phyloP scores from a whole-genome alignment of 1,284 basidiomycete species.

The Phellinidium pouzarii region DNA sequence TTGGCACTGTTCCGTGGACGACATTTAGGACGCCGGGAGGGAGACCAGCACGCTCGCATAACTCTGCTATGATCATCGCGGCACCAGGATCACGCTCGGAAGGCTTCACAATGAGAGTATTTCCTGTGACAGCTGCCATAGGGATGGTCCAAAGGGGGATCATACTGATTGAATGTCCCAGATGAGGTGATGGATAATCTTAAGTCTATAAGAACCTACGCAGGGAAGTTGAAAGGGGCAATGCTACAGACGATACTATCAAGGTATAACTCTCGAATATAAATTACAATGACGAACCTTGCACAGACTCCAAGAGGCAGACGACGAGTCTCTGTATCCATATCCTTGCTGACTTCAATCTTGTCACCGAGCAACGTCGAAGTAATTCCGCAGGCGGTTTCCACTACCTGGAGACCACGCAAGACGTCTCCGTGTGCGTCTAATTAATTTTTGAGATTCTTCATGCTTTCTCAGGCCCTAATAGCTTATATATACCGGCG shows the following conservation, averaged over 20 bases:
- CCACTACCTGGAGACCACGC: slow-evolving; percentile 92
- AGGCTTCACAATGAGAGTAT: slow-evolving; percentile 92
- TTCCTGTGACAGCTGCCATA: slow-evolving; percentile 84
- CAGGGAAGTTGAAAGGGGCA: slow-evolving; percentile 91
- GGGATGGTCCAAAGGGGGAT: slow-evolving; percentile 96
- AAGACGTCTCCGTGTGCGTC: slow-evolving; percentile 95
- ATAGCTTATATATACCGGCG: slow-evolving; percentile 42
- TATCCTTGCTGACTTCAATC: slow-evolving; percentile 92
- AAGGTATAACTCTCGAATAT: slow-evolving; percentile 20
- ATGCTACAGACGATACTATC: slow-evolving; percentile 52
- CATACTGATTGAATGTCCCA: slow-evolving; percentile 54
- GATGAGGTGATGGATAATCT: background rate
- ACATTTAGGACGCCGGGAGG: slow-evolving; percentile 81
- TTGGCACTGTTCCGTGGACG: slow-evolving; percentile 84
- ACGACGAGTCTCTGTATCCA: slow-evolving; percentile 88
- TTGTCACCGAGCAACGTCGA: slow-evolving; percentile 84
- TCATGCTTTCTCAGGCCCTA: slow-evolving; percentile 7
- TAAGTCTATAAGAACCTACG: slow-evolving; percentile 40
- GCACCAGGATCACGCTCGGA: slow-evolving; percentile 96
- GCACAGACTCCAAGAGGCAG: slow-evolving; percentile 77
- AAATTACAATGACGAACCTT: slow-evolving; percentile 35
- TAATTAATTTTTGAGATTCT: slow-evolving; percentile 32
- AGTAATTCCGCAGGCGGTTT: slow-evolving; percentile 81
- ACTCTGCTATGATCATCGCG: slow-evolving; percentile 93
- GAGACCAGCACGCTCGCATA: slow-evolving; percentile 47